These are phyloP conservation scores for Xanthoconium separans DNA, from an alignment of 1,284 basidiomycete genomes.

Conservation along the genomic window DNA sequence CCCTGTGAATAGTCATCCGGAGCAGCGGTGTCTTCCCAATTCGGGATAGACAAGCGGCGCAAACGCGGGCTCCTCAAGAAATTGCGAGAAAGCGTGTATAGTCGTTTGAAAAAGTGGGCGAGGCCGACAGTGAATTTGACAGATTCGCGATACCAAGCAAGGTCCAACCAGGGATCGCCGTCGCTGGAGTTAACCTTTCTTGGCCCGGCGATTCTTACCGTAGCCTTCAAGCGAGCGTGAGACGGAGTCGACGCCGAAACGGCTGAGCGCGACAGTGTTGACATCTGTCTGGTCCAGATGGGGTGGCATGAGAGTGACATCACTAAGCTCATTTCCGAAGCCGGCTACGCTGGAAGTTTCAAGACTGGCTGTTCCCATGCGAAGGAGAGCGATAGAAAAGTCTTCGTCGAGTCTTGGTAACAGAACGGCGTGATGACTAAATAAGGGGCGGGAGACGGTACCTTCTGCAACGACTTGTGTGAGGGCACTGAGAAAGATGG, in stretches of 20 bases:
- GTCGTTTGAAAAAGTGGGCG: slow-evolving; percentile 39
- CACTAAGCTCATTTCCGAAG: slow-evolving; percentile 69
- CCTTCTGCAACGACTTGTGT: slow-evolving; percentile 65
- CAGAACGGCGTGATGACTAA: slow-evolving; percentile 44
- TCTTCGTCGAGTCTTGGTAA: slow-evolving; percentile 64
- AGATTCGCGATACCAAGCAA: slow-evolving; percentile 49
- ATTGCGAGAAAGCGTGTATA: slow-evolving; percentile 30
- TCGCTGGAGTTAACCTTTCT: slow-evolving; percentile 33
- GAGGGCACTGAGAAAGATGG: slow-evolving; percentile 55
- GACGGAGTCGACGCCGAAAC: slow-evolving; percentile 40
- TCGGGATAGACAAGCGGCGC: neutral
- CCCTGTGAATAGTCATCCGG: slow-evolving; percentile 2
- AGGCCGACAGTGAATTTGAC: slow-evolving; percentile 35
- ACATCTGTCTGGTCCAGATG: slow-evolving; percentile 14
- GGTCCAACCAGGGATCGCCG: slow-evolving; percentile 41
- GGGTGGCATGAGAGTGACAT: slow-evolving; percentile 40
- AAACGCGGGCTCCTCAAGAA: slow-evolving; percentile 21
- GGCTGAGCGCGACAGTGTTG: slow-evolving; percentile 43
- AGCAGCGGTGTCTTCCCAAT: neutral
- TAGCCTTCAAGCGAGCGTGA: slow-evolving; percentile 27
- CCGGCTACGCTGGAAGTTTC: slow-evolving; percentile 71
- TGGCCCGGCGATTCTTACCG: slow-evolving; percentile 16
- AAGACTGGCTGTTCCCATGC: slow-evolving; percentile 69
- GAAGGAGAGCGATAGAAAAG: slow-evolving; percentile 65
- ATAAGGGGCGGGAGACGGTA: slow-evolving; percentile 43